Base-by-base conservation (phyloP, 2,329 filamentous ascomycete genomes). In the Dichotomopilus funicola region DNA sequence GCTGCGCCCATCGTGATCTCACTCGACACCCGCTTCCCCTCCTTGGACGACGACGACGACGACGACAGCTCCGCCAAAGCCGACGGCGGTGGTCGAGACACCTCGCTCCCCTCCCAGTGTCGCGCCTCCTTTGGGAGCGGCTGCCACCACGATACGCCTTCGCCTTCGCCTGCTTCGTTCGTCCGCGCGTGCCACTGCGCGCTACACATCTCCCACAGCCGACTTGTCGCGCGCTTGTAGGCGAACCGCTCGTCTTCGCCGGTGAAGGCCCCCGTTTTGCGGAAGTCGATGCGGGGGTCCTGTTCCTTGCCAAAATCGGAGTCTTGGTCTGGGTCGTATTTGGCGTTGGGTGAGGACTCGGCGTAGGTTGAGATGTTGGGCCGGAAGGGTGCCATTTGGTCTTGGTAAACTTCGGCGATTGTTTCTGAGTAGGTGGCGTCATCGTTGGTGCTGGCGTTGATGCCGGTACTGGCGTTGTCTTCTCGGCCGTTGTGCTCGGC, bases 121-220 rank as follows among this genome's bases (percentile, higher is more conserved):
- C 88, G 71, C 7, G 82, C 79, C 58, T 87, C 82, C 0, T 68
- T 60, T 0, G 83, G 79, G 41, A 91, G 65, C 2, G 88, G 88
- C 59, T 78, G 78, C 80, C 85, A 87, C 87, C 88, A 91, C 19
- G 19, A 27, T 27, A 27, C 19, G 19, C 19, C 19, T 27, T 27
- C 19, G 19, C 19, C 19, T 27, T 27, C 19, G 19, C 19, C 19
- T 27, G 19, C 19, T 6, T 70, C 76, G 4, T 78, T 80, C 4
- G 71, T 73, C 47, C 87, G 72, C 2, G 77, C 77, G 73, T 89
- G 89, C 88, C 88, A 92, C 58, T 79, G 74, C 40, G 75, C 76
- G 13, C 87, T 82, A 68, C 88, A 92, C 67, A 94, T 82, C 71
- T 94, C 88, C 88, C 88, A 94, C 3, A 94, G 72, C n/a, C 89